phyloP scores from a whole-genome alignment of 2,329 filamentous ascomycete genomes.

The Nothophoma quercina region DNA sequence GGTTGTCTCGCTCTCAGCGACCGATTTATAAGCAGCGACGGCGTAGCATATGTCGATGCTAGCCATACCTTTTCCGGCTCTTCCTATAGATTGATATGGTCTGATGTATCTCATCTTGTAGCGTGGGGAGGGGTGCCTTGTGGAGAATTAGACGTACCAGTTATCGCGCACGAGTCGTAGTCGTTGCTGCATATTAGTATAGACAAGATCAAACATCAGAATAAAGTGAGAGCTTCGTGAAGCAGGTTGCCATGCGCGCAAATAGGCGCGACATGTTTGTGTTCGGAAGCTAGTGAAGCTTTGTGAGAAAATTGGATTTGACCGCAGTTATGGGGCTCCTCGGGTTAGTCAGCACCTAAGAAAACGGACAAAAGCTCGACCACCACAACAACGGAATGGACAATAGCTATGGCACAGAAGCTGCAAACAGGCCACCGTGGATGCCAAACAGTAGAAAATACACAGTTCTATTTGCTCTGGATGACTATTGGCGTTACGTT shows the following conservation, averaged over 20 bases:
- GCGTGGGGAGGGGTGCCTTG: constrained; percentile 18
- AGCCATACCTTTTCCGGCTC: constrained; percentile 62
- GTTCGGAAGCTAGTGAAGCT: constrained; percentile 6
- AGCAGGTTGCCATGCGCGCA: background rate
- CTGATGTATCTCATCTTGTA: constrained; percentile 48
- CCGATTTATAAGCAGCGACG: constrained; percentile 60
- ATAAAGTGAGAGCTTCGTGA: too few relatives aligned
- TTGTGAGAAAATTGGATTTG: constrained; percentile 13
- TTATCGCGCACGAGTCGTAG: background rate
- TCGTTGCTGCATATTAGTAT: background rate
- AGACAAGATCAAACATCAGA: fast-evolving
- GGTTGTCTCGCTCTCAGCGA: constrained; percentile 48
- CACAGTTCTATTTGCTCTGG: too few relatives aligned
- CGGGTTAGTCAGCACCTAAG: too few relatives aligned
- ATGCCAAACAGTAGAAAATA: too few relatives aligned
- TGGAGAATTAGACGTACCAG: constrained; percentile 8
- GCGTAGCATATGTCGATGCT: constrained; percentile 59
- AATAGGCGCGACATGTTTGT: constrained; percentile 3
- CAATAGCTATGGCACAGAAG: too few relatives aligned
- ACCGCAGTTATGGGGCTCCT: too few relatives aligned
- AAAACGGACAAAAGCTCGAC: background rate
- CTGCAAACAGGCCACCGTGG: too few relatives aligned
- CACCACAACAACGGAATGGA: background rate
- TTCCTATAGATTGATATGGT: constrained; percentile 55
- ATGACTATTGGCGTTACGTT: too few relatives aligned